Conservation (phyloP, 345 rosid genomes). For the Sisymbrium altissimum region DNA sequence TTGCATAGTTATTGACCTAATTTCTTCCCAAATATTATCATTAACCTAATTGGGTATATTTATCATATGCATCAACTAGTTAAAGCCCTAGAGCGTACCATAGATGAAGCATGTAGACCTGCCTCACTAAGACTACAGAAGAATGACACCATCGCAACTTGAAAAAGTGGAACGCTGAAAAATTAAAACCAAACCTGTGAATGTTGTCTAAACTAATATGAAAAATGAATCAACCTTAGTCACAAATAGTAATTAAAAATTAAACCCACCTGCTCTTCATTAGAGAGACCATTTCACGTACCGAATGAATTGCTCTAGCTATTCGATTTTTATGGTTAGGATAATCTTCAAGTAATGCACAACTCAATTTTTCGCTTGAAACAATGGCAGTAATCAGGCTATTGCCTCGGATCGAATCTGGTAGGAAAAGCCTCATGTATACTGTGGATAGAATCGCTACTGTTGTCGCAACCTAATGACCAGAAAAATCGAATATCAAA, state of each 20-base stretch:
- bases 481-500: background rate
- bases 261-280: constrained; percentile 61
- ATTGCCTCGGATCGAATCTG: constrained; percentile 46
- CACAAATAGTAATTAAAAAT: background rate
- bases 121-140: constrained; percentile 68
- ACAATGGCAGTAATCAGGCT: constrained; percentile 41
- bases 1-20: background rate
- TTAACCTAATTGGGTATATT: background rate
- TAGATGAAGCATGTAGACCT: constrained; percentile 65
- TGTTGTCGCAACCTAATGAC: constrained; percentile 47
- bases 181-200: background rate
- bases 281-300: constrained; percentile 49
- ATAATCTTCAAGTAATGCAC: constrained; percentile 24
- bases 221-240: background rate
- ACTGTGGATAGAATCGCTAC: constrained; percentile 47
- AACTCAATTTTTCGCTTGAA: constrained; percentile 30
- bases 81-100: constrained; percentile 44
- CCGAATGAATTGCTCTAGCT: constrained; percentile 48
- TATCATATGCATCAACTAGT: background rate
- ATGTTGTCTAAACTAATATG: background rate
- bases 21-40: background rate
- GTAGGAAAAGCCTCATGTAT: constrained; percentile 71
- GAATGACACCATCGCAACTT: constrained; percentile 72
- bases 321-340: constrained; percentile 19
- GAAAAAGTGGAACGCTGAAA: constrained; percentile 66